Conservation (phyloP, 1,139 yeast species). For the Entelexis paramagnoliae region DNA sequence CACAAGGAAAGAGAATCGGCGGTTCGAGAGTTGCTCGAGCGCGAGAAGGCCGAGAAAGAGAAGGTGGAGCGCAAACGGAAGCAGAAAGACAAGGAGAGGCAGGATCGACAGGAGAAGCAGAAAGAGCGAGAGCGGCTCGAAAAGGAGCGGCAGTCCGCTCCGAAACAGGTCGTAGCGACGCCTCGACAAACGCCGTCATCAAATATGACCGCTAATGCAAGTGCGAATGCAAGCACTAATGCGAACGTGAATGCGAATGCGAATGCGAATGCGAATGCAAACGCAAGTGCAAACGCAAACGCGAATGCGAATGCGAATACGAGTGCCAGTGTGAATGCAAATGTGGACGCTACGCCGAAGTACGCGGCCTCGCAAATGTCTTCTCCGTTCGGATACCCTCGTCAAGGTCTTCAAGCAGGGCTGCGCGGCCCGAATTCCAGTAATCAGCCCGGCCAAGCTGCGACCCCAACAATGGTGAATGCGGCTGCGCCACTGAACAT, state of each 20-base stretch:
- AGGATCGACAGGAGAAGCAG: constrained; percentile 16
- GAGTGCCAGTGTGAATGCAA: too few relatives aligned
- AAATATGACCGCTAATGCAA: neutral
- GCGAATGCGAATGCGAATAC: too few relatives aligned
- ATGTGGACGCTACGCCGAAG: too few relatives aligned
- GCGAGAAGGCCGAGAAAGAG: neutral
- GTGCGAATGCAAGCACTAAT: too few relatives aligned
- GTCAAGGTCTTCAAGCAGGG: neutral
- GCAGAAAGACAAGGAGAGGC: constrained; percentile 6
- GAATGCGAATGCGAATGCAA: too few relatives aligned
- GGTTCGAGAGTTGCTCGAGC: neutral
- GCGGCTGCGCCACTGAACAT: too few relatives aligned
- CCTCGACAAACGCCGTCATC: neutral
- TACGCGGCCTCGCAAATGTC: neutral
- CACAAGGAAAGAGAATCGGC: constrained; percentile 11
- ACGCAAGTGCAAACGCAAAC: too few relatives aligned
- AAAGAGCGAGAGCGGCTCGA: constrained; percentile 10
- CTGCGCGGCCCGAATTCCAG: neutral
- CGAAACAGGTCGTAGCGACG: neutral
- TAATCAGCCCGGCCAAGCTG: neutral
- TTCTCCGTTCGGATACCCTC: neutral
- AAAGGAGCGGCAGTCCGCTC: constrained; percentile 4
- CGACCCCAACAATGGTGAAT: too few relatives aligned
- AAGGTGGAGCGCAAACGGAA: constrained; percentile 4
- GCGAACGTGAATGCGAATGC: too few relatives aligned